Base-by-base conservation (phyloP, 2,329 filamentous ascomycete genomes). In the Aotearoamyces nothofagi region DNA sequence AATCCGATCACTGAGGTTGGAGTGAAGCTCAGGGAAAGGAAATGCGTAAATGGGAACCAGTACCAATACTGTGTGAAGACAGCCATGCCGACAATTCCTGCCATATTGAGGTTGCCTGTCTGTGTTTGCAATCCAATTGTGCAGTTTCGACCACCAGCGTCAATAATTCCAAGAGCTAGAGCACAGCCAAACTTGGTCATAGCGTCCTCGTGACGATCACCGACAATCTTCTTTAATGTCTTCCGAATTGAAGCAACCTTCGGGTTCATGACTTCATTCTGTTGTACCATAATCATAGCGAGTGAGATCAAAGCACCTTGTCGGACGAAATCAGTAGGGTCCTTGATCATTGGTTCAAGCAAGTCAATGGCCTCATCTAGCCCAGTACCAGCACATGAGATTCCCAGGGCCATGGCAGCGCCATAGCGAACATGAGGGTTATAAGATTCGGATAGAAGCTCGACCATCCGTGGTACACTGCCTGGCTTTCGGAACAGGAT, bases 61-160 rank as follows among this genome's bases (percentile, higher is more conserved):
- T 98, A 98, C 90, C 90, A 98, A 62, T 98, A 98, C 53, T 98
- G 90, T 6, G 86, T 92, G 58, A 98, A 98, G 30, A 98, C 80
- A 15, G 84, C 87, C 75, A 93, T 93, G 42, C 90, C 92, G 11
- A 98, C 86, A 41, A 98, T 92, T 36, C 83, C 92, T 11, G 86
- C 75, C 86, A 98, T 94, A 63, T 98, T 96, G 41, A 98, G 72
- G 51, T 94, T 98, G 39, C 92, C 92, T 1, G 87, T 94, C 57
- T 93, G 90, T 2, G 90, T 98, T 55, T 98, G 90, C 22, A 98
- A 67, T 16, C 87, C 87, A 43, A 98, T 96, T 11, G 90, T 94
- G 65, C 90, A 98, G 60, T 98, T 98, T 36, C 92, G 80, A 27
- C 90, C 90, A 51, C 92, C 90, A 36, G 90, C 90, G 56, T 98